Conservation (phyloP, 208 protist genomes). For the Trypanosoma melophagium region DNA sequence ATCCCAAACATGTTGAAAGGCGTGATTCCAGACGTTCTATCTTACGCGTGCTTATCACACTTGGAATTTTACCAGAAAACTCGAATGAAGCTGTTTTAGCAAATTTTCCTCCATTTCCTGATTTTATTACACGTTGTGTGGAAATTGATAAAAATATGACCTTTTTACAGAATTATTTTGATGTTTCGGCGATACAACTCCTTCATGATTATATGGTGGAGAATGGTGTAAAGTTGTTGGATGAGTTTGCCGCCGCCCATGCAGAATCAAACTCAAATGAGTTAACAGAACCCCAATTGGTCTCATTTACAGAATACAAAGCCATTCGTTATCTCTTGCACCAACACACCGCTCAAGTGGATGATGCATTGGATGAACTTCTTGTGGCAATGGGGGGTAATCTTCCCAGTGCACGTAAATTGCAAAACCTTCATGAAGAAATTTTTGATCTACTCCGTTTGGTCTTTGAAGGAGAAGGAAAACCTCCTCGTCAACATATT, state of each 20-base stretch:
- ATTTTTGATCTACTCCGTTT: slow-evolving; percentile 76
- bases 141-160: slow-evolving; percentile 68
- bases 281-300: slow-evolving; percentile 25
- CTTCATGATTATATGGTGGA: slow-evolving; percentile 65
- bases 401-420: slow-evolving; percentile 71
- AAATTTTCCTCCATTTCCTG: slow-evolving; percentile 64
- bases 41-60: slow-evolving; percentile 40
- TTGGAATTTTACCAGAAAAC: slow-evolving; percentile 66
- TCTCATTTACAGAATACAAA: slow-evolving; percentile 56
- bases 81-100: slow-evolving; percentile 59
- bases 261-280: slow-evolving; percentile 22
- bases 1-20: slow-evolving; percentile 70
- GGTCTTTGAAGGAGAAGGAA: slow-evolving; percentile 70
- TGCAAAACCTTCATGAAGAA: slow-evolving; percentile 81
- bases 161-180: slow-evolving; percentile 59
- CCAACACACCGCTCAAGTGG: slow-evolving; percentile 80
- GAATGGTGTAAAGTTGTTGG: slow-evolving; percentile 60
- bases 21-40: slow-evolving; percentile 56
- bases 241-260: slow-evolving; percentile 57
- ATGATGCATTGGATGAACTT: slow-evolving; percentile 69
- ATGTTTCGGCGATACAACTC: slow-evolving; percentile 32
- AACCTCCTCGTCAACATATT: slow-evolving; percentile 51
- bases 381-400: slow-evolving; percentile 54
- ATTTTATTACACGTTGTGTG: slow-evolving; percentile 81
- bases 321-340: slow-evolving; percentile 82